Base-by-base conservation (phyloP, 2,329 filamentous ascomycete genomes). In the Exophiala aquamarina region DNA sequence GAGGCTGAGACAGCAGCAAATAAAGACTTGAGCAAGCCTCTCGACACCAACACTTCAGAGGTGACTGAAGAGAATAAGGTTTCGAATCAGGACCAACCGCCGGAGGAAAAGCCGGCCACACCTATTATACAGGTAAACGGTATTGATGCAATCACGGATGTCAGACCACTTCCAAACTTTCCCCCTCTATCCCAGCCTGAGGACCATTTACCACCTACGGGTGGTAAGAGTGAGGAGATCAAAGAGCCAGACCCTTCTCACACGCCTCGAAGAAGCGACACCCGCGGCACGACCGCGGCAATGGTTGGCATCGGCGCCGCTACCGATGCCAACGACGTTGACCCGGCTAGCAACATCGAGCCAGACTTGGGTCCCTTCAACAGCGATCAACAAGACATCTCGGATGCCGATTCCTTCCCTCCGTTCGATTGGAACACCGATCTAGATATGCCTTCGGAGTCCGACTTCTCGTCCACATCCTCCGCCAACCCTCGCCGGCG, bases 381-480 rank as follows among this genome's bases (percentile, higher is more conserved):
- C 19, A 37, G 47, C 11, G 29, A 29, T 18, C 39, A 41, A 34
- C 52, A 59, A 34, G 56, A 61, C 32, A 48, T 49, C 19, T 63
- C 58, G 15, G 67, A 69, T 5, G 42, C 59, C 11, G 67, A 70
- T 33, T 56, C 66, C 2, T 62, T 69, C 17, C 63, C 68, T 8
- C 63, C 66, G 2, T 69, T 70, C 47, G 69, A 71, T 49, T 70
- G 70, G 44, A 67, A 71, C 52, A 68, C 67, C 13, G 68, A 70
- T 21, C 52, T 71, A 19, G 69, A 70, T 43, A 69, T 70, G 67
- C 61, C 65, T 2, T 51, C 60, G 0, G 62, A 66, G 9, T 63
- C 65, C 14, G 38, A 50, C 33, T 14, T 18, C 43, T 21, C 54
- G 41, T 3, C 38, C 29, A 19, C 32, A 36, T 36, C 26, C 46